Evolutionary conservation across 208 protist species (phyloP), one percentile per base, ranked within the genome.

Genomic region (Crithidia bombi): DNA sequence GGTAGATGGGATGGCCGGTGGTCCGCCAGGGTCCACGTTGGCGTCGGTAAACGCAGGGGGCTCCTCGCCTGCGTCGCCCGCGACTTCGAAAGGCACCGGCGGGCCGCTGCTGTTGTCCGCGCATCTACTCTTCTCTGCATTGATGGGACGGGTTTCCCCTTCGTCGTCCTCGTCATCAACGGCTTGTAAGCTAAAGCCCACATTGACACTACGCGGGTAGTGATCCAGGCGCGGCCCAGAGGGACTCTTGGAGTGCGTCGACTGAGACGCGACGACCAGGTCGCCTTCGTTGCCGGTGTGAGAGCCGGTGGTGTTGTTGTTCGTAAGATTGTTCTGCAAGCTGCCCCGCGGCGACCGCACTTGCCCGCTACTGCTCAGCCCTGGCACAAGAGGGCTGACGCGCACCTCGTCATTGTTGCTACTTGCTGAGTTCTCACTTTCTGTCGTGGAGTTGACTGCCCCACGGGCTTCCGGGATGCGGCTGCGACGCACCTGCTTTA

Each of bases 191-290:
- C 47, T 62, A 30, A 75, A 74, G 36, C 75, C 75, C 0, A 63
- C 23, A 47, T 79, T 79, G 1, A 70, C 52, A 25, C 57, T 79
- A 19, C 67, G 68, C 7, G 50, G 55, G 54, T 81, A 81, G 57
- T 69, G 62, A 30, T 81, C 72, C 11, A 81, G 64, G 55, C 59
- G 69, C 17, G 76, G 76, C 0, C 69, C 76, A 2, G 76, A 81
- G 0, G 76, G 69, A 30, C 76, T 81, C 65, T 77, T 75, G 5
- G 77, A 82, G 21, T 73, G 52, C 25, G 71, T 66, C 14, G 50
- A 47, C 9, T 65, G 43, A 1, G 77, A 78, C 0, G 43, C 57
- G 21, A 43, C 57, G 11, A 49, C 51, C 17, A 51, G 4, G 28
- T 44, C 39, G 39, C 54, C 55, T 3, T n/a, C 46, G 9, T 55